phyloP scores from a whole-genome alignment of 1,284 basidiomycete species.

The Moniliella sp. region DNA sequence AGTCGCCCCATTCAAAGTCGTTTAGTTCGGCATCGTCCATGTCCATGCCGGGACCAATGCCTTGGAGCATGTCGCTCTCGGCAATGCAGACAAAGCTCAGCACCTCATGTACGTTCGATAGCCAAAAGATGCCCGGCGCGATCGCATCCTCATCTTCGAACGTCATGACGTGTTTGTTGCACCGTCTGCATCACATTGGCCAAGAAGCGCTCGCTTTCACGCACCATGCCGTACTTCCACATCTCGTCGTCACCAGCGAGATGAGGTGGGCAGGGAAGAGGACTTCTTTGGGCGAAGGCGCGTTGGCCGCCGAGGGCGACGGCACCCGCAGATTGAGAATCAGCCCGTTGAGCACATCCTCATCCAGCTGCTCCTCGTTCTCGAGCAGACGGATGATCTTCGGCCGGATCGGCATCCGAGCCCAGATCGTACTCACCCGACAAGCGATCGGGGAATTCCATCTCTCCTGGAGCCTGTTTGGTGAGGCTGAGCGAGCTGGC shows the following conservation, averaged over 20 bases:
- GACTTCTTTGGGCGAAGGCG: slow-evolving; percentile 88
- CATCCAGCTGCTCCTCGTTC: slow-evolving; percentile 70
- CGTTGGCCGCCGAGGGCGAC: slow-evolving; percentile 66
- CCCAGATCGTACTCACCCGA: slow-evolving; percentile 18
- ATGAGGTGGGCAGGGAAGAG: slow-evolving; percentile 99
- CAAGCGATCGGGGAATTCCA: slow-evolving; percentile 44
- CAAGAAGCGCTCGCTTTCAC: slow-evolving; percentile 87
- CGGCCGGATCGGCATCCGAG: slow-evolving; percentile 49
- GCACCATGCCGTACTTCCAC: slow-evolving; percentile 97
- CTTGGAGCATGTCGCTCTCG: slow-evolving; percentile 90
- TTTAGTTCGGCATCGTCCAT: slow-evolving; percentile 76
- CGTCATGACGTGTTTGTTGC: slow-evolving; percentile 81
- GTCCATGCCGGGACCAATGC: slow-evolving; percentile 77
- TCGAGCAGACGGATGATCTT: slow-evolving; percentile 87
- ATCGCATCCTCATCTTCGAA: slow-evolving; percentile 86
- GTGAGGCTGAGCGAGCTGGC: slow-evolving; percentile 53
- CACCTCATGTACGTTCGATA: slow-evolving; percentile 97
- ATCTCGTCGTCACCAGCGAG: slow-evolving; percentile 88
- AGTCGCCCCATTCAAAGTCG: slow-evolving; percentile 87
- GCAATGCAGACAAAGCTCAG: slow-evolving; percentile 95
- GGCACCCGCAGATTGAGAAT: slow-evolving; percentile 83
- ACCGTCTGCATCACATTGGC: slow-evolving; percentile 98
- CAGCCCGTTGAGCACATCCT: slow-evolving; percentile 76
- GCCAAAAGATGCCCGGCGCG: slow-evolving; percentile 90
- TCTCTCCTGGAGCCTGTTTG: slow-evolving; percentile 50